phyloP scores from a whole-genome alignment of 768 basidiomycete species.

The Wakefieldia striispora region DNA sequence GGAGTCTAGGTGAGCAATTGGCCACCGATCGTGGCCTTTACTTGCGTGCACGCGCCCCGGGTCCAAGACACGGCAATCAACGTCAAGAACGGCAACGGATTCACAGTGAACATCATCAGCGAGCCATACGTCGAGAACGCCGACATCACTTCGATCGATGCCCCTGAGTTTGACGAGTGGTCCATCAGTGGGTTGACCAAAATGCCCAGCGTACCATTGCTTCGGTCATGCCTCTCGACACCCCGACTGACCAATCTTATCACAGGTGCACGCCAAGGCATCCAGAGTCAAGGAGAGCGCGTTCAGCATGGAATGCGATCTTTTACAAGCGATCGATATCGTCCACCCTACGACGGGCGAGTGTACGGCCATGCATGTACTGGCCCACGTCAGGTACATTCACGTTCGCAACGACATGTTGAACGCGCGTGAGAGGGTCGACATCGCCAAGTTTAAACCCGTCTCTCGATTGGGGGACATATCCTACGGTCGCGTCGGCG shows the following conservation, averaged over 20 bases:
- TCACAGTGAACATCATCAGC: slow-evolving; percentile 57
- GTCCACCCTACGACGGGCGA: slow-evolving; percentile 26
- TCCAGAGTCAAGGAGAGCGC: slow-evolving; percentile 44
- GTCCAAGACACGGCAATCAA: slow-evolving; percentile 46
- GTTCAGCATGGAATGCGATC: slow-evolving; percentile 47
- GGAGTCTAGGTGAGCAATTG: slow-evolving; percentile 16
- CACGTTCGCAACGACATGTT: slow-evolving; percentile 43
- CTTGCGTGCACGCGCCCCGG: slow-evolving; percentile 14
- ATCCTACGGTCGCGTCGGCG: slow-evolving; percentile 31
- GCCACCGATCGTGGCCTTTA: slow-evolving; percentile 40
- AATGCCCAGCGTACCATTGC: slow-evolving; percentile 17
- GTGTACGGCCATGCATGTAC: slow-evolving; percentile 31
- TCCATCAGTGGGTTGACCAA: slow-evolving; percentile 41
- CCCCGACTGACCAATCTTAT: not conserved
- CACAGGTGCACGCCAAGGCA: slow-evolving; percentile 38
- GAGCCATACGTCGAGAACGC: slow-evolving; percentile 45
- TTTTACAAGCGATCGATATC: slow-evolving; percentile 36
- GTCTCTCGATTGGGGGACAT: slow-evolving; percentile 39
- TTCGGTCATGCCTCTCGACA: not conserved
- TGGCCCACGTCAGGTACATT: slow-evolving; percentile 39
- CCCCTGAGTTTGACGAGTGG: slow-evolving; percentile 42
- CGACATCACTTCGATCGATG: slow-evolving; percentile 36
- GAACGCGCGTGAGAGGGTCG: slow-evolving; percentile 34
- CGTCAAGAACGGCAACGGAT: slow-evolving; percentile 45
- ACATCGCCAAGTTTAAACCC: slow-evolving; percentile 35